Evolutionary conservation across 495 filamentous ascomycete species (phyloP), one percentile per base, ranked within the genome.

Genomic region (Aspergillus carlsbadensis): DNA sequence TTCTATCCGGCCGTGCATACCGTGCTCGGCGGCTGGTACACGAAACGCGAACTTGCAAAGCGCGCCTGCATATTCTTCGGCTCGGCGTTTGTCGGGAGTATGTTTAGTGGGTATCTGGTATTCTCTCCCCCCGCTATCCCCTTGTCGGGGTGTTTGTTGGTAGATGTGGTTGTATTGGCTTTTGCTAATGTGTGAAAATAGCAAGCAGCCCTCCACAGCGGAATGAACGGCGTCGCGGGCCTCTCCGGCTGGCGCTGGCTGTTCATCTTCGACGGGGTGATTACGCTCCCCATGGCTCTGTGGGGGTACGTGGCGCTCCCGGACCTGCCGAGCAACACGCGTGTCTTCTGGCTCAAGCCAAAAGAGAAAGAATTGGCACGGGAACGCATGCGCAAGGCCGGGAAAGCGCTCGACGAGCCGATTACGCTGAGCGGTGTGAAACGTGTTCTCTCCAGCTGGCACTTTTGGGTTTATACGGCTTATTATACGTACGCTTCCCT

Each of bases 181-280:
- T n/a, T n/a, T n/a, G n/a, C n/a, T n/a, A n/a, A n/a, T n/a, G n/a
- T n/a, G n/a, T n/a, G n/a, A n/a, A n/a, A 34, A 34, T 6, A 37
- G 17, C 43, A 46, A 31, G 43, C 43, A 31, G 43, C 43, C 5
- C 43, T 31, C 3, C 8, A 41, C 43, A 46, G 22, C 13, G 22
- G 22, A 4, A 31, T 15, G 43, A 33, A 81, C 37, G 76, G 75
- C 0, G 68, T 77, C 8, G 60, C 75, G 35, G 78, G 79, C 0
- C 62, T 80, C 1, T 69, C 66, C 1, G 78, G 79, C 0, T 81
- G 78, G 79, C 59, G 77, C 49, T 81, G 76, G 77, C 73, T 81
- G 71, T 79, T 74, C 57, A 78, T 81, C 54, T 74, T 79, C 47
- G 75, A 71, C 55, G 68, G 70, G 3, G 49, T 79, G 3, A 76